Evolutionary conservation across 805 yeast species (phyloP).

Genomic region (Yarrowia deformans): DNA sequence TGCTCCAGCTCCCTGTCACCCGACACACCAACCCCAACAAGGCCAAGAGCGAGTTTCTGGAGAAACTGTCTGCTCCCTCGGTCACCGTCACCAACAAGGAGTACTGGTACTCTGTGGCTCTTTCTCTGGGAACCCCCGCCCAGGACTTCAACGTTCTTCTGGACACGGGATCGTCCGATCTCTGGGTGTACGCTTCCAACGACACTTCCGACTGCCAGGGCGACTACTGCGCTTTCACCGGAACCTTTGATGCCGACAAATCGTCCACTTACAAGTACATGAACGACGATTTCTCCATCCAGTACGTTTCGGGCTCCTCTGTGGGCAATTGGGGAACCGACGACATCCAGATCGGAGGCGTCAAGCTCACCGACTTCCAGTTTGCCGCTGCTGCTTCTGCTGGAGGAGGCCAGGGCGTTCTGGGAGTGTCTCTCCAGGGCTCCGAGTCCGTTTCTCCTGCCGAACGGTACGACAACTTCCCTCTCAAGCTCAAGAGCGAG

Average conservation of each 20-base stretch:
- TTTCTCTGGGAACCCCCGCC: constrained; percentile 61
- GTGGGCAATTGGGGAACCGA: constrained; percentile 68
- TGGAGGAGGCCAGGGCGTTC: constrained; percentile 38
- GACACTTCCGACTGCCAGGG: constrained; percentile 13
- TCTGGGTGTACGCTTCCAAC: constrained; percentile 58
- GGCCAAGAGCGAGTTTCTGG: neutral
- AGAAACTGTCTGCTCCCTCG: neutral
- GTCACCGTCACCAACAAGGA: constrained; percentile 38
- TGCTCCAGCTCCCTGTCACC: constrained; percentile 21
- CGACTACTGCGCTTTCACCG: constrained; percentile 13
- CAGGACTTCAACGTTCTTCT: constrained; percentile 62
- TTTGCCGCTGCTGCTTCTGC: constrained; percentile 41
- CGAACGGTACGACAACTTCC: constrained; percentile 47
- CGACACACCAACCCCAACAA: constrained; percentile 27
- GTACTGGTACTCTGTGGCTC: constrained; percentile 41
- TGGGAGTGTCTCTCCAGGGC: constrained; percentile 43
- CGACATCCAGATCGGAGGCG: constrained; percentile 57
- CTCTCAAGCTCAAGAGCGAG: constrained; percentile 49
- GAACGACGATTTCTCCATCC: constrained; percentile 44
- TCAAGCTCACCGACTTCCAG: constrained; percentile 52
- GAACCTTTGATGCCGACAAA: constrained; percentile 6
- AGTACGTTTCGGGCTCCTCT: constrained; percentile 52
- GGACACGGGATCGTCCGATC: constrained; percentile 76
- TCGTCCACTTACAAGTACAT: constrained; percentile 45
- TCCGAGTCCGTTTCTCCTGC: constrained; percentile 41